phyloP scores from a whole-genome alignment of 176 grass and related monocot genomes.

The Thinopyrum elongatum region DNA sequence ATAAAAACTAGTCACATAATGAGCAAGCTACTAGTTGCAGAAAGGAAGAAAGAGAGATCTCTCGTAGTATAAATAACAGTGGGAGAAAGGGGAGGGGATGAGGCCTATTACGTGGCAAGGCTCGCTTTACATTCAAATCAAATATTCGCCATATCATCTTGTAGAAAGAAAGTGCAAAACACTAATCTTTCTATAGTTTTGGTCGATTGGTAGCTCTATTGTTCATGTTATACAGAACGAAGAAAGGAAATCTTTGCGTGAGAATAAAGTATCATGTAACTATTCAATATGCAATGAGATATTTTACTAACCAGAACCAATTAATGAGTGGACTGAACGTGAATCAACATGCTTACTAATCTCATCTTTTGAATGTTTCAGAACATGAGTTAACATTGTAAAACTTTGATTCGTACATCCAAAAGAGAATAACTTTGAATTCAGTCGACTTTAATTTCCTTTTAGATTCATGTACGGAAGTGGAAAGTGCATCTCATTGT shows the following conservation, averaged over 20 bases:
- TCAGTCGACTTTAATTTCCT: too few species aligned
- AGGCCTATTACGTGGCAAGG: slow-evolving; percentile 30
- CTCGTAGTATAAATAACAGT: slow-evolving; percentile 17
- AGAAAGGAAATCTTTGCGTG: neutral
- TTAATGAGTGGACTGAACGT: neutral
- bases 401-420: neutral
- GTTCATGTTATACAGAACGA: too few species aligned
- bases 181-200: neutral
- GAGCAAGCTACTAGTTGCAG: neutral
- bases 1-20: neutral
- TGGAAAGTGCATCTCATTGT: neutral
- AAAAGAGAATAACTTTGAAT: too few species aligned
- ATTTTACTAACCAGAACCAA: neutral
- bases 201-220: neutral
- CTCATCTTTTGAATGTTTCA: neutral
- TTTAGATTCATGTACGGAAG: neutral
- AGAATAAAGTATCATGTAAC: neutral
- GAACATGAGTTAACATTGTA: neutral
- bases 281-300: neutral
- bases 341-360: neutral
- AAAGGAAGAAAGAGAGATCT: slow-evolving; percentile 1
- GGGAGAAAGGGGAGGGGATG: neutral
- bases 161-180: neutral
- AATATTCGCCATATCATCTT: slow-evolving; percentile 36
- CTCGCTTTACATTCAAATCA: slow-evolving; percentile 32